Percentiles rank a stretch among this genome's conserved stretches.
These are phyloP conservation scores for Pneumocystis canis DNA, from an alignment of 1,139 yeast species.

Conservation along the genomic window DNA sequence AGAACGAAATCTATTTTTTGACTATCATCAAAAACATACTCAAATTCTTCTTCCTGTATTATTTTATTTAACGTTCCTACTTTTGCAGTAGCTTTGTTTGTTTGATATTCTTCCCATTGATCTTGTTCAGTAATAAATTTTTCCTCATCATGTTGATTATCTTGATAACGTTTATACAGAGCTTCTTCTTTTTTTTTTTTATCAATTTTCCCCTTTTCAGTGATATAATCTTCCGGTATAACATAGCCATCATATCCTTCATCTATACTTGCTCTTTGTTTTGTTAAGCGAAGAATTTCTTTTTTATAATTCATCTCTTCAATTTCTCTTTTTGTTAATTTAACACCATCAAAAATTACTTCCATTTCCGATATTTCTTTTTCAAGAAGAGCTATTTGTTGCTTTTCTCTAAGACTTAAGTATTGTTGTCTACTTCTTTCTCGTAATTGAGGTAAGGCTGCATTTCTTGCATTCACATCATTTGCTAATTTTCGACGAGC, in stretches of 20 bases:
- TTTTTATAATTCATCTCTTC: conserved; percentile 39
- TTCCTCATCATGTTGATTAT: conserved; percentile 19
- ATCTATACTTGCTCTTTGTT: conserved; percentile 30
- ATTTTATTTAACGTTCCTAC: conserved; percentile 15
- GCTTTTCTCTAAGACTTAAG: conserved; percentile 35
- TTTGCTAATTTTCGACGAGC: conserved; percentile 17
- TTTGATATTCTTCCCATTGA: conserved; percentile 55
- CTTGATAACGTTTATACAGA: conserved; percentile 24
- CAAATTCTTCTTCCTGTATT: conserved; percentile 37
- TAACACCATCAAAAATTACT: conserved; percentile 32
- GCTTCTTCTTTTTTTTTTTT: conserved; percentile 36
- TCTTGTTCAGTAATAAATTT: conserved; percentile 27
- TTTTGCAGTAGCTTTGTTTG: conserved; percentile 31
- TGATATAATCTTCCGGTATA: conserved; percentile 44
- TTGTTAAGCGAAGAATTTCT: conserved; percentile 31
- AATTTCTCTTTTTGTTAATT: conserved; percentile 35
- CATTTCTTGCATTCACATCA: conserved; percentile 17
- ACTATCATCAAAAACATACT: conserved; percentile 69
- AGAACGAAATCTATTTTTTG: conserved; percentile 55
- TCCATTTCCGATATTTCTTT: conserved; percentile 36
- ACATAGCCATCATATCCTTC: conserved; percentile 29
- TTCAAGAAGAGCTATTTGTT: conserved; percentile 31
- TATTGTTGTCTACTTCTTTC: conserved; percentile 36
- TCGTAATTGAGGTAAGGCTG: conserved; percentile 27
- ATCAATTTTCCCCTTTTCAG: conserved; percentile 40